A percentile compares a stretch with the other conserved stretches of the same genome.
Conservation (phyloP, 2,329 filamentous ascomycete species). For the Exophiala bonariae region DNA sequence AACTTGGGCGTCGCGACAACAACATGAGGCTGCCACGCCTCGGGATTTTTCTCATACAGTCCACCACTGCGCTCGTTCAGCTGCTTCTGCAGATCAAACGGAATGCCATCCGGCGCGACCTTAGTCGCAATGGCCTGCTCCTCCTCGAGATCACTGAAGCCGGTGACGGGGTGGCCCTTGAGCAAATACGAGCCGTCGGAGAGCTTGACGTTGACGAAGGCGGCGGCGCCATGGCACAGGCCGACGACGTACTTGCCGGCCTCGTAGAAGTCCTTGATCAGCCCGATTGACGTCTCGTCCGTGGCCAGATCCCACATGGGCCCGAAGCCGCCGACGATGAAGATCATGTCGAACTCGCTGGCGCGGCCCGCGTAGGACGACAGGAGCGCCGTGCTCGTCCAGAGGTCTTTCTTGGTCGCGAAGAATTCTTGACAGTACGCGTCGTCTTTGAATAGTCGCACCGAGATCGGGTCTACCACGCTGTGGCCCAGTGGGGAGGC, state of each 20-base stretch:
- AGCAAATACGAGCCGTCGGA: slow-evolving; percentile 45
- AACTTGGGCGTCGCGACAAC: slow-evolving; percentile 28
- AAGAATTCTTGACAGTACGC: slow-evolving; percentile 54
- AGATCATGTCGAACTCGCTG: slow-evolving; percentile 63
- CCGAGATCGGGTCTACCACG: slow-evolving; percentile 55
- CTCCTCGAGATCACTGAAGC: slow-evolving; percentile 51
- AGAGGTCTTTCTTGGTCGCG: slow-evolving; percentile 57
- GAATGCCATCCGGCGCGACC: slow-evolving; percentile 21
- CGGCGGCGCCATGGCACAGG: slow-evolving; percentile 51
- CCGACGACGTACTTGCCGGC: slow-evolving; percentile 50
- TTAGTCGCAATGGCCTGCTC: slow-evolving; percentile 16
- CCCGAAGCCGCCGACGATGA: slow-evolving; percentile 59
- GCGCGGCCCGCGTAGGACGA: slow-evolving; percentile 57
- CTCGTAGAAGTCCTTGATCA: slow-evolving; percentile 50
- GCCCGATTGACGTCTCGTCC: slow-evolving; percentile 40
- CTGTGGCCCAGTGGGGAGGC: not conserved
- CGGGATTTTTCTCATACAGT: slow-evolving; percentile 46
- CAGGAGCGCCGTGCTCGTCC: slow-evolving; percentile 63
- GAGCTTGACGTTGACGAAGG: slow-evolving; percentile 45
- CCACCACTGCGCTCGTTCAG: slow-evolving; percentile 40
- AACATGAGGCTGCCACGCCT: slow-evolving; percentile 47
- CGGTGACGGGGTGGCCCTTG: slow-evolving; percentile 43
- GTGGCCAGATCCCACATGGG: slow-evolving; percentile 53
- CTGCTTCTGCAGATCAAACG: slow-evolving; percentile 49
- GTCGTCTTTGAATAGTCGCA: slow-evolving; percentile 58